Base-by-base conservation (phyloP, 805 yeast genomes). In the Metschnikowia orientalis region DNA sequence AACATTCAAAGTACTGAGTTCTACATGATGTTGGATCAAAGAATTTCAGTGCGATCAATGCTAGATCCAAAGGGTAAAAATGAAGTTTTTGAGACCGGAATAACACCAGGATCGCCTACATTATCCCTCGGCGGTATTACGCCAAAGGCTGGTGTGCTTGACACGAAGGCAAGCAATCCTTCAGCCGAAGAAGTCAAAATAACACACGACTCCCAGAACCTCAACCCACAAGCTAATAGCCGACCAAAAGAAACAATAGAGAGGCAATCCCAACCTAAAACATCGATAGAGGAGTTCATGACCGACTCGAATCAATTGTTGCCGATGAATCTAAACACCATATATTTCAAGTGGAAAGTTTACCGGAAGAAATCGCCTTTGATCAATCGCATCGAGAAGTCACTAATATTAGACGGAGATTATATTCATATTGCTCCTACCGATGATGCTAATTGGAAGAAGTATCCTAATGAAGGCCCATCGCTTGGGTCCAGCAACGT, bases 371-470 rank as follows among this genome's bases (percentile, higher is more conserved):
- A 89, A 48, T 89, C 88, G 14, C 79, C 94, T 0, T 79, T 90
- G 44, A 75, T 83, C 38, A 78, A 77, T 37, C 71, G 88, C 34
- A 85, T 85, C 40, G 95, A 88, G 47, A 76, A 92, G 47, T 75
- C 88, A 1, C 65, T 90, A 19, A 88, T 92, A 1, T 75, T 90
- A 23, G 97, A 90, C 57, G 97, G 97, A n/a, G 95, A 87, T 48
- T 88, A 87, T 50, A 76, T 90, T 9, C 90, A 89, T 49, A 74
- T 90, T 30, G 76, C 86, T 48, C 96, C 97, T 0, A 80, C 88
- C 6, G 87, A 84, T 47, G 90, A 85, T 38, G 69, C 76, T 73
- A 45, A 75, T 5, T 59, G 55, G 42, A 54, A 55, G 20, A 48
- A 52, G 30, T 56, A 50, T 18, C 57, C 57, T 2, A 38, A 41